phyloP scores from a whole-genome alignment of 805 yeast genomes.

The Metschnikowia henanensis region DNA sequence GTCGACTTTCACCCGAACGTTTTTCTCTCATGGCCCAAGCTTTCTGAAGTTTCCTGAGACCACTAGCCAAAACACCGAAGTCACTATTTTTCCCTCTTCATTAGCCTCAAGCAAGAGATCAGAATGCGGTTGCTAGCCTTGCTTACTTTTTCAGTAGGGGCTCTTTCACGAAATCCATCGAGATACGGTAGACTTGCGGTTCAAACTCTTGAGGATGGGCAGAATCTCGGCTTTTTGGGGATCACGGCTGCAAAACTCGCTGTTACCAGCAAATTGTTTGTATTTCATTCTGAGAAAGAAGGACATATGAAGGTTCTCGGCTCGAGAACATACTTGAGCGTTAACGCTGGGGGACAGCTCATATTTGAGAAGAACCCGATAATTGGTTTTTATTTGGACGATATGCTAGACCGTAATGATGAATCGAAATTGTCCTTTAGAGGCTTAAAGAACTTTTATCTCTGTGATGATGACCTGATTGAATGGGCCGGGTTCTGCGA shows the following conservation, averaged over 20 bases:
- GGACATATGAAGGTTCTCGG: neutral
- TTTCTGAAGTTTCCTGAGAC: no score
- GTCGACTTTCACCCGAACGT: no score
- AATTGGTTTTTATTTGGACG: neutral
- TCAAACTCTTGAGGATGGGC: neutral
- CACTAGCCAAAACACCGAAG: no score
- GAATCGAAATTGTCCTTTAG: neutral
- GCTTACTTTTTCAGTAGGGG: neutral
- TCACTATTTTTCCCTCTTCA: no score
- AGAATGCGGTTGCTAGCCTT: neutral
- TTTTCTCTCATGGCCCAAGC: no score
- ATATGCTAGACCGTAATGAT: neutral
- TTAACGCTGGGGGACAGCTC: neutral
- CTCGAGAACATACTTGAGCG: neutral
- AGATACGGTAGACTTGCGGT: neutral
- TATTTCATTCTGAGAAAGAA: no score
- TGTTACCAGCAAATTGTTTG: neutral
- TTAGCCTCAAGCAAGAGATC: no score
- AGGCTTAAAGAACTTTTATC: neutral
- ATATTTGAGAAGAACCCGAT: neutral
- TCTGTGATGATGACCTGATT: constrained; percentile 2
- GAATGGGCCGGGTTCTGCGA: neutral
- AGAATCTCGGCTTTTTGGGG: neutral
- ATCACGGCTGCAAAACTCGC: neutral
- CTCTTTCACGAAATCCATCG: neutral